Conservation (phyloP, 1,139 yeast genomes). For the Blastobotrys petasosporus region DNA sequence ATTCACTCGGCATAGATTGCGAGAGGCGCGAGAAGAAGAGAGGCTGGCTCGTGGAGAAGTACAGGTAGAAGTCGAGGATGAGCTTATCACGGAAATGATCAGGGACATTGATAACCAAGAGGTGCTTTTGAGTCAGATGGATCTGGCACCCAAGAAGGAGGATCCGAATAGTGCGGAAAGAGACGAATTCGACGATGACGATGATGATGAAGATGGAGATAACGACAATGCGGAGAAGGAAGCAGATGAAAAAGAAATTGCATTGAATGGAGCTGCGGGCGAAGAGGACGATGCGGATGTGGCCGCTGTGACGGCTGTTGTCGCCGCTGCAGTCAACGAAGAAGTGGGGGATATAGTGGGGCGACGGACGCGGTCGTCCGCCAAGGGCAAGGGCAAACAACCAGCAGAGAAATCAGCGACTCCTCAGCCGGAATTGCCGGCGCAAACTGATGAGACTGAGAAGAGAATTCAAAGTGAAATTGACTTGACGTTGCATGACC, state of each 20-base stretch:
- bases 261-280: slow-evolving; percentile 2
- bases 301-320: slow-evolving; percentile 13
- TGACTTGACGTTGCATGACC: slow-evolving; percentile 21
- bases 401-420: background rate
- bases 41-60: background rate
- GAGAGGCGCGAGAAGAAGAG: slow-evolving; percentile 19
- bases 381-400: background rate
- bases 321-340: slow-evolving; percentile 8
- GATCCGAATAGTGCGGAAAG: background rate
- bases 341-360: slow-evolving; percentile 5
- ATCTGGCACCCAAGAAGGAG: background rate
- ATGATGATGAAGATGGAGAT: slow-evolving; percentile 1
- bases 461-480: slow-evolving; percentile 19
- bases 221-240: background rate
- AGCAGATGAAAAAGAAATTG: slow-evolving; percentile 10
- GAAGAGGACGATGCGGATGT: slow-evolving; percentile 12
- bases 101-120: slow-evolving; percentile 11
- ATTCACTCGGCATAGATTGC: slow-evolving; percentile 38
- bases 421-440: background rate
- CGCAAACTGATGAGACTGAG: slow-evolving; percentile 17
- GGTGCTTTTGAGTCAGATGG: background rate
- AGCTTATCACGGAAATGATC: slow-evolving; percentile 9
- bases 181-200: slow-evolving; percentile 5
- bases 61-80: slow-evolving; percentile 7
- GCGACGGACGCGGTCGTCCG: slow-evolving; percentile 1